Base-by-base conservation (phyloP, 1,284 basidiomycete species). In the Papiliotrema fonsecae region DNA sequence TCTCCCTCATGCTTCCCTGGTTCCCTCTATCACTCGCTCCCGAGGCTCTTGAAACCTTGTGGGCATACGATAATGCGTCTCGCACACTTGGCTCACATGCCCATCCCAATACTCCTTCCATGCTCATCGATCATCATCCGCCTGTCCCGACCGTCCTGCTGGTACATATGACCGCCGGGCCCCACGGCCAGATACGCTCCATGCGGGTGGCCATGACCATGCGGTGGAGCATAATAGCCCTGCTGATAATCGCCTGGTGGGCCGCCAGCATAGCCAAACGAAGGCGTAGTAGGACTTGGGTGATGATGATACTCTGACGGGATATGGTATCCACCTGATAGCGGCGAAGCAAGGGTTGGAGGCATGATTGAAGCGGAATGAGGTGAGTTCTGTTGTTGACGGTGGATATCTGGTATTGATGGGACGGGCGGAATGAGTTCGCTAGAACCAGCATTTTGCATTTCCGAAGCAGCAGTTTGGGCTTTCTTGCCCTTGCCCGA, bases 331-430 rank as follows among this genome's bases (percentile, higher is more conserved):
- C 57, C 58, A 1, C 56, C 59, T 14, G 60, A 60, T 24, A 68
- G 45, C 6, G 66, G 65, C 10, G 62, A 62, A 24, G 64, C 58
- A 6, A 66, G 49, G 6, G 30, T 42, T 14, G 46, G 47, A 22
- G 52, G 50, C 27, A 57, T 38, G 22, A 50, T 38, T 42, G 51
- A 28, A 30, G 58, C 10, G 40, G 36, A 27, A 57, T 51, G 49
- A 3, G 51, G 62, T 47, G 58, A 55, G n/a, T n/a, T n/a, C n/a
- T n/a, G n/a, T 14, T 45, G 48, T 45, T 59, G 63, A 32, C 64
- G 64, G 50, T 66, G 65, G 25, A 67, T 62, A 32, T 65, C 65
- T 9, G 63, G 69, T 25, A 68, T 61, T 4, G 55, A 43, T n/a
- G 65, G 69, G 6, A 68, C 68, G 14, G 68, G 70, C 11, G 70